phyloP scores from a whole-genome alignment of 805 yeast genomes.

The Tanozyma kutaoensis region DNA sequence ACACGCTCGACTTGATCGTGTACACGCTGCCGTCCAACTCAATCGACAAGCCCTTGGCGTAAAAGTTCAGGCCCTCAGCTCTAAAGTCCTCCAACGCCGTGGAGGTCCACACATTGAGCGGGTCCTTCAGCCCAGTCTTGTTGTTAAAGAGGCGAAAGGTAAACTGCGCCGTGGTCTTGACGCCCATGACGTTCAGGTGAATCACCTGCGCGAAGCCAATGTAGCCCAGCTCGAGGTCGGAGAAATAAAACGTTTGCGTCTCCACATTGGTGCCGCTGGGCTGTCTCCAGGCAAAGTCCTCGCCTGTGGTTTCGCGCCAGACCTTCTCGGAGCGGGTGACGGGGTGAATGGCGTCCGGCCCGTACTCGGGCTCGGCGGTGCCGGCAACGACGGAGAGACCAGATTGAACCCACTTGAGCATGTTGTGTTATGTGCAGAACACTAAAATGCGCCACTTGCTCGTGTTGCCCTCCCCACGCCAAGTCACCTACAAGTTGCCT shows the following conservation, averaged over 20 bases:
- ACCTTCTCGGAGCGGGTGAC: conserved; percentile 36
- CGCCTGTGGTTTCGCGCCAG: conserved; percentile 41
- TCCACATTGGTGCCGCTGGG: conserved; percentile 87
- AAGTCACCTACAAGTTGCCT: too few relatives aligned
- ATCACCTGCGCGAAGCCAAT: conserved; percentile 89
- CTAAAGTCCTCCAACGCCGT: conserved; percentile 74
- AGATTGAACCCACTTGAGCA: conserved; percentile 78
- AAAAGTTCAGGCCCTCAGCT: conserved; percentile 62
- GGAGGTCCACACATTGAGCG: conserved; percentile 63
- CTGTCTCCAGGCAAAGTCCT: conserved; percentile 62
- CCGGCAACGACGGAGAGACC: conserved; percentile 93
- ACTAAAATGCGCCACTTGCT: too few relatives aligned
- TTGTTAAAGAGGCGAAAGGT: conserved; percentile 70
- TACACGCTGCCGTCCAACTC: conserved; percentile 36
- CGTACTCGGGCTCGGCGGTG: conserved; percentile 94
- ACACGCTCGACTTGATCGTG: conserved; percentile 47
- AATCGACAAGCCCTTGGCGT: conserved; percentile 61
- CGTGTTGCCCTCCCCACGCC: too few relatives aligned
- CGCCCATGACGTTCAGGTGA: conserved; percentile 82
- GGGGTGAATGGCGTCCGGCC: conserved; percentile 84
- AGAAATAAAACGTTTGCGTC: conserved; percentile 86
- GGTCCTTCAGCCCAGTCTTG: conserved; percentile 22
- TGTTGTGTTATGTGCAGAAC: too few relatives aligned
- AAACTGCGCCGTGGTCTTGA: conserved; percentile 85
- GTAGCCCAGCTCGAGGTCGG: conserved; percentile 45